Base-by-base conservation (phyloP, 371 early-diverging fungal genomes). In the Conidiobolus incongruus region DNA sequence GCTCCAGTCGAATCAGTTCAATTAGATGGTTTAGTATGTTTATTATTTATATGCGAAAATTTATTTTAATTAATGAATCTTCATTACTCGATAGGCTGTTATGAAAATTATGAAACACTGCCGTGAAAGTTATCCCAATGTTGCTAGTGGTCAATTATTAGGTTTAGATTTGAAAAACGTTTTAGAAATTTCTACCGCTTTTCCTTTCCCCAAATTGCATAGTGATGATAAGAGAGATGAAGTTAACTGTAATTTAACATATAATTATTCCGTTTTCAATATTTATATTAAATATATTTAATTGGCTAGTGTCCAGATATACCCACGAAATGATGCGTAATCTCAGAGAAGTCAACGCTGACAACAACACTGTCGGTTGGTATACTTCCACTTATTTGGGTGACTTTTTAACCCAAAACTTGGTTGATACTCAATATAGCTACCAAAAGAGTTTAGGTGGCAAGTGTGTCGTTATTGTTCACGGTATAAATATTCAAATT, bases 301-400 rank as follows among this genome's bases (percentile, higher is more conserved):
- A 23, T 40, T 10, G 35, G 38, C 26, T 44, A 53, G 52, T 56
- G 62, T 79, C 86, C 19, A 75, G 79, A 55, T 92, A 92, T 61
- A 90, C 89, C 65, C 55, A 81, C 29, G 84, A 81, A 48, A 89
- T 93, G 90, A 75, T 93, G 68, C 68, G 81, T 52, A 76, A 81
- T 60, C 66, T 92, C 54, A 77, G 86, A 47, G 81, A 86, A 43
- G 80, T 92, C 49, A 91, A 91, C 58, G 81, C 79, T 38, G 96
- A 95, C 55, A 79, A 84, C 57, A 86, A 86, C 68, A 76, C 84
- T 29, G 91, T 92, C 29, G 96, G 96, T n/a, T 89, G 94, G 88
- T 94, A 93, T 58, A 80, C 83, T 56, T 83, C 88, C 23, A 73
- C 88, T 35, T 70, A 77, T 50, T 60, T 88, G 56, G 85, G 83